Evolutionary conservation across 768 basidiomycete genomes (phyloP).

Genomic region (Lactifluus echinatus): DNA sequence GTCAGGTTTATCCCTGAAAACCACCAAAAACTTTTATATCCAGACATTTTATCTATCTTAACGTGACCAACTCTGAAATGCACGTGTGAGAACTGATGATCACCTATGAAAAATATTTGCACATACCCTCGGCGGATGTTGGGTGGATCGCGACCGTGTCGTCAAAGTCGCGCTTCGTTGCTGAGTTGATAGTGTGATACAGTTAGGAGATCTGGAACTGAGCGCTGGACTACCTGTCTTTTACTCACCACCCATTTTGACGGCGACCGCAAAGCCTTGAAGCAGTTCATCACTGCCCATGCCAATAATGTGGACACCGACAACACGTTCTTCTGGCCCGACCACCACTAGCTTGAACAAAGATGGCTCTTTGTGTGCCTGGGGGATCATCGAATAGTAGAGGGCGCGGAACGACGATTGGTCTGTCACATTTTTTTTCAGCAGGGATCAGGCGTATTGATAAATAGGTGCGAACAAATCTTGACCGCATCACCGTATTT

Average conservation of each 20-base stretch:
- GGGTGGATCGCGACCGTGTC: slow-evolving; percentile 91
- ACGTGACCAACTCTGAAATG: slow-evolving; percentile 45
- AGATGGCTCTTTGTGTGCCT: slow-evolving; percentile 90
- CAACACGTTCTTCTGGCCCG: slow-evolving; percentile 87
- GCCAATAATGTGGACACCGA: slow-evolving; percentile 94
- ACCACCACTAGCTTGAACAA: slow-evolving; percentile 85
- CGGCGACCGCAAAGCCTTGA: slow-evolving; percentile 95
- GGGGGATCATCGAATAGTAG: slow-evolving; percentile 87
- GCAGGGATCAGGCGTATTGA: background rate
- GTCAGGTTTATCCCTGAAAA: background rate
- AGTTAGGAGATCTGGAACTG: background rate
- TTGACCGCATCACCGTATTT: slow-evolving; percentile 87
- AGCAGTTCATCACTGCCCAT: slow-evolving; percentile 86
- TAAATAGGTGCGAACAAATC: slow-evolving; percentile 56
- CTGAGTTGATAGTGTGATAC: slow-evolving; percentile 27
- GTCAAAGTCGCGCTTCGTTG: slow-evolving; percentile 75
- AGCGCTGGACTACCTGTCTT: background rate
- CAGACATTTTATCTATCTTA: slow-evolving; percentile 35
- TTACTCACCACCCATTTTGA: slow-evolving; percentile 83
- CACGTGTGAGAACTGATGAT: background rate
- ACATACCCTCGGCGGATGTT: slow-evolving; percentile 70
- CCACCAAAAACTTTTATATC: background rate
- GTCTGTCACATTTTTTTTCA: slow-evolving; percentile 37
- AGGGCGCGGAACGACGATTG: slow-evolving; percentile 74
- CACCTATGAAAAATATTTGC: slow-evolving; percentile 5